A percentile compares a stretch with the other conserved stretches of the same genome.
phyloP scores from a whole-genome alignment of 1,139 yeast genomes.

The Taphrina communis region DNA sequence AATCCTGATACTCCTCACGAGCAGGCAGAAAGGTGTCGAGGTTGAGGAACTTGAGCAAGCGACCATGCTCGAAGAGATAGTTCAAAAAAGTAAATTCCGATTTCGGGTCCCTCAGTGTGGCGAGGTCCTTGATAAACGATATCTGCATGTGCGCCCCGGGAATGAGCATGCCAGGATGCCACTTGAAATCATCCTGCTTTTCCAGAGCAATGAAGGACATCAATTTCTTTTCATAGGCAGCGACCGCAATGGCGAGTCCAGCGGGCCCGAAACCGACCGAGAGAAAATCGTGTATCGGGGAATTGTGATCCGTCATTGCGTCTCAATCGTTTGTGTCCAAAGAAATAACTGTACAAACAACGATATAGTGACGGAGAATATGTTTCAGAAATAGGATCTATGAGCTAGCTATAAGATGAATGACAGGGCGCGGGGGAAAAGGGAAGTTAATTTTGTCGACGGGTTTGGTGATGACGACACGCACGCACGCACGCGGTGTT shows the following conservation, averaged over 20 bases:
- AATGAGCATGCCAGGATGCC: constrained; percentile 49
- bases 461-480: no score
- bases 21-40: constrained; percentile 47
- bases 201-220: constrained; percentile 44
- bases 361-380: no score
- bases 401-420: no score
- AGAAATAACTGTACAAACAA: no score
- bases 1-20: constrained; percentile 48
- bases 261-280: constrained; percentile 49
- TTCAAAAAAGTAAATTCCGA: constrained; percentile 47
- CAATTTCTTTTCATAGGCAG: constrained; percentile 43
- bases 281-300: constrained; percentile 43
- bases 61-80: constrained; percentile 45
- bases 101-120: constrained; percentile 47
- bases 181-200: constrained; percentile 44
- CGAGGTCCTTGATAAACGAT: constrained; percentile 47
- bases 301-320: background rate
- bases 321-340: background rate
- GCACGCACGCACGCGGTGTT: no score
- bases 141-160: constrained; percentile 48
- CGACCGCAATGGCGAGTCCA: constrained; percentile 47
- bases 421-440: no score
- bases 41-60: constrained; percentile 46
- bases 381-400: no score
- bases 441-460: no score